Conservation (phyloP, 2,329 filamentous ascomycete genomes). For the Sporothrix pallida region DNA sequence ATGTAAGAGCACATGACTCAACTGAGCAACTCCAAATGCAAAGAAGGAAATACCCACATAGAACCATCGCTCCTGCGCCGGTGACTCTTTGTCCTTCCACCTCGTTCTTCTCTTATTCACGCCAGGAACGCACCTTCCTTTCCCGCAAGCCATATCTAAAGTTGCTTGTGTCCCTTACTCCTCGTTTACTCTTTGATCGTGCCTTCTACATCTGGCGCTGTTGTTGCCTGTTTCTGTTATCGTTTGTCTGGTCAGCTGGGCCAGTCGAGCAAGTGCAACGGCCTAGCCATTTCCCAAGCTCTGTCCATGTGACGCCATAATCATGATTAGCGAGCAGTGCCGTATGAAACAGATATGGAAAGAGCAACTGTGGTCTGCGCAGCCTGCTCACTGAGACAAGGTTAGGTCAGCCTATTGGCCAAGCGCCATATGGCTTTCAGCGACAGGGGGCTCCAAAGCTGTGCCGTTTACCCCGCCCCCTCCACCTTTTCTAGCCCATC, state of each 20-base stretch:
- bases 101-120: background rate
- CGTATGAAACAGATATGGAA: background rate
- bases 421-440: background rate
- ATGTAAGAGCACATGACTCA: slow-evolving; percentile 21
- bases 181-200: background rate
- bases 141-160: too few species aligned
- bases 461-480: slow-evolving; percentile 29
- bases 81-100: slow-evolving; percentile 2
- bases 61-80: slow-evolving; percentile 3
- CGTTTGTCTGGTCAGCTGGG: background rate
- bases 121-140: background rate
- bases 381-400: background rate
- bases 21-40: background rate
- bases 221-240: slow-evolving; percentile 25
- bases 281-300: background rate
- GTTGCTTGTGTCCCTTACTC: background rate
- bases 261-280: background rate
- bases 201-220: slow-evolving; percentile 15
- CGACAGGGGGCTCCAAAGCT: background rate
- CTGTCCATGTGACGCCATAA: slow-evolving; percentile 23
- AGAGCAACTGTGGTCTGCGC: background rate
- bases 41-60: background rate
- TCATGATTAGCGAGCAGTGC: slow-evolving; percentile 15
- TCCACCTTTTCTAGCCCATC: background rate
- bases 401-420: background rate